Conservation (phyloP, 2,329 filamentous ascomycete genomes). For the Ceratocystis destructans region DNA sequence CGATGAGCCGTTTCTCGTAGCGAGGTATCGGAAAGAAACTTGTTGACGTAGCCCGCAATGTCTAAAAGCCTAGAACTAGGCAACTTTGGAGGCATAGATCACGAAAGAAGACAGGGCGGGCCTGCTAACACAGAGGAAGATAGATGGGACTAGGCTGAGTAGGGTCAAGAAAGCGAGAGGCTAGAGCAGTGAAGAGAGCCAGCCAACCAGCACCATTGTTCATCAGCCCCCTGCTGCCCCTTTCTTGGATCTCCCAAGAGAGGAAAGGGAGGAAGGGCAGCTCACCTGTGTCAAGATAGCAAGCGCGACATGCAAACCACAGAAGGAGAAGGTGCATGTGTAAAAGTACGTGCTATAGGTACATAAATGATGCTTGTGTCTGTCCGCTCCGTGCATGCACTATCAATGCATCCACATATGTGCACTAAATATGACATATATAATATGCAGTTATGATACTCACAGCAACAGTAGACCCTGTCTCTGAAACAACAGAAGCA, state of each 20-base stretch:
- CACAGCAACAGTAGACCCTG: background rate
- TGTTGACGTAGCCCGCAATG: background rate
- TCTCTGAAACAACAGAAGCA: background rate
- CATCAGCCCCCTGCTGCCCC: background rate
- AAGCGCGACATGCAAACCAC: background rate
- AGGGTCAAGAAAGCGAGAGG: background rate
- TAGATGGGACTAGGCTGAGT: background rate
- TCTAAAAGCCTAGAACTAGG: background rate
- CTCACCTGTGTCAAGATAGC: no score
- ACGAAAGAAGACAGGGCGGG: no score
- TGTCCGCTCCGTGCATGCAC: background rate
- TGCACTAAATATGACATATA: no score
- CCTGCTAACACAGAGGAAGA: no score
- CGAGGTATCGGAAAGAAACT: background rate
- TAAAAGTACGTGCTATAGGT: background rate
- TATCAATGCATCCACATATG: background rate
- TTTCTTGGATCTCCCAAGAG: background rate
- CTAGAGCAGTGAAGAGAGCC: background rate
- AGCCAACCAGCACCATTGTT: no score
- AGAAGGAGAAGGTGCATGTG: background rate
- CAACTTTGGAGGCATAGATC: background rate
- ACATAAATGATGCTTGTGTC: no score
- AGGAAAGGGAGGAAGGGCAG: background rate
- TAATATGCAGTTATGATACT: no score
- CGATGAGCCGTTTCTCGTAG: background rate